Conservation (phyloP, 1,139 yeast species). For the Blastobotrys aristatus region DNA sequence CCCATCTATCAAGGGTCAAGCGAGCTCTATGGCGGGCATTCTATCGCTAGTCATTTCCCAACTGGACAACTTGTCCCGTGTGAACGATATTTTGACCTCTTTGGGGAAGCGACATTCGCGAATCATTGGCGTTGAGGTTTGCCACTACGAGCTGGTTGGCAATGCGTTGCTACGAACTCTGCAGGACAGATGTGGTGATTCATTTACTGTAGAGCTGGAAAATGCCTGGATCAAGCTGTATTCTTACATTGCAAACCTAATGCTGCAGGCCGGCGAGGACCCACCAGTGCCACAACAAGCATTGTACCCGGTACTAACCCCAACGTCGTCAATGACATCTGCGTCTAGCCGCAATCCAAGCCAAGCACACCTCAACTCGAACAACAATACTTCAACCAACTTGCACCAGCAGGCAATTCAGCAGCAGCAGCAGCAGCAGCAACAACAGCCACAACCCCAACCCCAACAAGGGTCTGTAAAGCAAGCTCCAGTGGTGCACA, state of each 20-base stretch:
- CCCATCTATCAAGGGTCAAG: conserved; percentile 66
- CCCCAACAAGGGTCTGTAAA: background rate
- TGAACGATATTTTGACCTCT: conserved; percentile 57
- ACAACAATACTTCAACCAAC: background rate
- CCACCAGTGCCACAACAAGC: conserved; percentile 38
- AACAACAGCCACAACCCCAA: conserved; percentile 3
- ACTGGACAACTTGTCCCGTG: conserved; percentile 40
- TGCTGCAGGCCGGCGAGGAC: conserved; percentile 61
- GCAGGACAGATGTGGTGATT: conserved; percentile 56
- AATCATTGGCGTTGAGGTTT: conserved; percentile 67
- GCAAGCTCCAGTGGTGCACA: conserved; percentile 1
- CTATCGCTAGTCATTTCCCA: conserved; percentile 53
- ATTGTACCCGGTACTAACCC: conserved; percentile 22
- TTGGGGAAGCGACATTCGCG: conserved; percentile 75
- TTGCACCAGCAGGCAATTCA: conserved; percentile 1
- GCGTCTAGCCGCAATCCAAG: conserved; percentile 8
- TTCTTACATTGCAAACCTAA: conserved; percentile 54
- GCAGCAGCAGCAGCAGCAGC: background rate
- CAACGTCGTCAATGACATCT: conserved; percentile 16
- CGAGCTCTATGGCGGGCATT: conserved; percentile 78
- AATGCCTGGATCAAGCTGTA: conserved; percentile 66
- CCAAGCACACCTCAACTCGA: conserved; percentile 6
- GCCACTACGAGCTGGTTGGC: conserved; percentile 74
- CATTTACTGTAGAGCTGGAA: conserved; percentile 46
- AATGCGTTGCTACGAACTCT: conserved; percentile 70